Evolutionary conservation across 1,139 yeast genomes (phyloP).

Genomic region (Blastobotrys indianensis): DNA sequence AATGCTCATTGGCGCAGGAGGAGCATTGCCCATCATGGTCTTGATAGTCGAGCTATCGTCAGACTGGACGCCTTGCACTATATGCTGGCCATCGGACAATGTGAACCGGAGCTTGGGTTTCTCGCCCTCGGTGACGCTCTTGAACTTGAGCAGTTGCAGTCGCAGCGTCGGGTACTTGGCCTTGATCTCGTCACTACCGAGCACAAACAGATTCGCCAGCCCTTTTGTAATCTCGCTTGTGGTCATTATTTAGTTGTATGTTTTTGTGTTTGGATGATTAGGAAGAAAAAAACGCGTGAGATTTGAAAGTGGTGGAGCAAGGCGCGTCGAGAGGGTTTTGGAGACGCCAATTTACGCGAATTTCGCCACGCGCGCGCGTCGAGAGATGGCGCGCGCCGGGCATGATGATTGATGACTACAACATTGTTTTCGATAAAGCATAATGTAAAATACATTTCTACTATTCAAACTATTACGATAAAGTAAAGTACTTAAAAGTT

Average conservation of each 20-base stretch:
- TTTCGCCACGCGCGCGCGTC: conserved; percentile 1
- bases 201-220: neutral
- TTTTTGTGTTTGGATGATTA: neutral
- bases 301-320: neutral
- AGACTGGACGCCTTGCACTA: conserved; percentile 16
- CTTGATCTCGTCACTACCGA: conserved; percentile 5
- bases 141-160: conserved; percentile 14
- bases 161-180: conserved; percentile 10
- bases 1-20: conserved; percentile 5
- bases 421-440: too few relatives aligned
- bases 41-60: conserved; percentile 10
- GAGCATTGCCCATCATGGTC: conserved; percentile 2
- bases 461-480: neutral
- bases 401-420: too few relatives aligned
- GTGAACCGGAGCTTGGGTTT: conserved; percentile 17
- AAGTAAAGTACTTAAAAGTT: conserved; percentile 19
- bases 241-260: neutral
- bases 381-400: too few relatives aligned
- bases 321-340: neutral
- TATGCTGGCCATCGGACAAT: conserved; percentile 18
- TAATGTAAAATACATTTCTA: neutral
- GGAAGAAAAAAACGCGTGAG: neutral
- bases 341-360: neutral
- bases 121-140: conserved; percentile 13
- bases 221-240: neutral